A percentile compares a stretch with the other conserved stretches of the same genome.
Evolutionary conservation across 176 grass and related monocot species (phyloP).

Genomic region (Avena eriantha): DNA sequence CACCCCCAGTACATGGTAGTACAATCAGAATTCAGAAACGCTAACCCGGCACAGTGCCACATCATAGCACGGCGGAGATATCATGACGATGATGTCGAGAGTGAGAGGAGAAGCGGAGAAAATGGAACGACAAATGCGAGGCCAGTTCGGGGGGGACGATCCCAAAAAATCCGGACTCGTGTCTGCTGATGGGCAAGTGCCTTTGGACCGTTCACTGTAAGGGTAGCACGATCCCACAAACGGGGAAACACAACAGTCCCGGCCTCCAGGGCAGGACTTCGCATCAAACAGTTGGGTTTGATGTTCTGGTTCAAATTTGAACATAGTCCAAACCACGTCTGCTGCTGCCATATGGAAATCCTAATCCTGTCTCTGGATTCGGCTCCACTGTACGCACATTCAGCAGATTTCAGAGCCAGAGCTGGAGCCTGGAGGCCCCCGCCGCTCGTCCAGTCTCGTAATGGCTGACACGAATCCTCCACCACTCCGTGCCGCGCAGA

Average conservation of each 20-base stretch:
- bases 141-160: neutral
- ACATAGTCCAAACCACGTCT: neutral
- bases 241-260: neutral
- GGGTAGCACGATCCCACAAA: neutral
- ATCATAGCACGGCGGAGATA: neutral
- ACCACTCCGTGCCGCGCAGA: neutral
- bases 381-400: neutral
- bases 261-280: neutral
- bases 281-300: neutral
- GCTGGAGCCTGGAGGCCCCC: neutral
- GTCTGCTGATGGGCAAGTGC: neutral
- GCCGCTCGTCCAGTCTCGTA: constrained; percentile 19
- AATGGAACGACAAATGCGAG: neutral
- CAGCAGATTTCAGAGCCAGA: neutral
- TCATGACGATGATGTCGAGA: neutral
- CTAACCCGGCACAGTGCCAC: neutral
- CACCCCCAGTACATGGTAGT: neutral
- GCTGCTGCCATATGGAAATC: neutral
- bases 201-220: neutral
- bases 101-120: neutral
- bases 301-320: neutral
- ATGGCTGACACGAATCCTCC: constrained; percentile 29
- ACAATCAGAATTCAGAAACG: constrained; percentile 7
- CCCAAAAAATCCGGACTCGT: constrained; percentile 21
- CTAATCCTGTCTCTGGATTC: constrained; percentile 13